Base-by-base conservation (phyloP, 148 eudicot genomes). In the Persicaria tinctoria region DNA sequence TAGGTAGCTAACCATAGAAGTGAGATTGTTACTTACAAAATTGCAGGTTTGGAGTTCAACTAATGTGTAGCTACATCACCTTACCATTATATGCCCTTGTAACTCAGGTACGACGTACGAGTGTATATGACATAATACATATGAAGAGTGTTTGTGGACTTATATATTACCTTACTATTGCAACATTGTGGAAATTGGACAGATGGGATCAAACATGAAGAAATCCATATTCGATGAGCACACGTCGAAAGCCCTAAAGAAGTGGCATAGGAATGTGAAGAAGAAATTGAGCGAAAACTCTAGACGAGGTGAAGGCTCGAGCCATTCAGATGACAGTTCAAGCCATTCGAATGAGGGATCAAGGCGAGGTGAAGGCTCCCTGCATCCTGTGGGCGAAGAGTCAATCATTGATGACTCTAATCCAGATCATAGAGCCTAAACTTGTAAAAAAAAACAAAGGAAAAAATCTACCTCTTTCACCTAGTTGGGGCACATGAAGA, bases 161-260 rank as follows among this genome's bases (percentile, higher is more conserved):
- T 48, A 10, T 14, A 10, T 14, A 18, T 50, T 71, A 3, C 6
- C 54, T 71, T 48, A 47, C 38, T 16, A 0, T 46, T 12, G 10
- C 41, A 38, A 32, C 4, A 3, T 57, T 47, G 41, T 32, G 17
- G 6, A 59, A 17, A 48, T 2, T 16, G 38, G 68, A 50, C 87
- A 95, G 97, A 94, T 94, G 98, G 98, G 98, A 5, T 92, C 98
- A 14, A 57, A 83, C 76, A 87, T 94, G 96, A 92, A 94, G 85
- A 90, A 79, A 77, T 75, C 96, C 0, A 83, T 92, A 55, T 94
- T 94, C 68, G 98, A 92, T 70, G 96, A 94, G 77, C 98, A 92
- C 78, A 94, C 98, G 20, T 79, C 92, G 12, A 89, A 85, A 57
- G 97, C 97, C 64, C 82, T 94, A 0, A 88, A 84, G 80, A 85